A percentile compares a stretch with the other conserved stretches of the same genome.
These are phyloP conservation scores for Lactarius tabidus DNA, from an alignment of 768 basidiomycete species.

Conservation along the genomic window DNA sequence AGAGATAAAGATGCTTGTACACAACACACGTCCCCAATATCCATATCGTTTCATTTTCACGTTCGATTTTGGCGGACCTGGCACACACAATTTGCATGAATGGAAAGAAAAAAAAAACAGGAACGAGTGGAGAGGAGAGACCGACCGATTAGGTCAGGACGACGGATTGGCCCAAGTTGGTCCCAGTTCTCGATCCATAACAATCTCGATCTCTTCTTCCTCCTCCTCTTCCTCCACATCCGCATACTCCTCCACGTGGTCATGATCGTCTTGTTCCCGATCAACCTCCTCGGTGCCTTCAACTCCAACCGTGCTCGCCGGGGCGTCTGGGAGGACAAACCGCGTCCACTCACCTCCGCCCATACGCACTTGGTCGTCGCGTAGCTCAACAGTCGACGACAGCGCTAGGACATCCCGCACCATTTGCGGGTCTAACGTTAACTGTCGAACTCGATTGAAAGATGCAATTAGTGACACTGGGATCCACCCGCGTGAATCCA, in stretches of 20 bases:
- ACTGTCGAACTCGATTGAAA: conserved; percentile 74
- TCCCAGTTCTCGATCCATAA: conserved; percentile 47
- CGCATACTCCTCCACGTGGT: conserved; percentile 33
- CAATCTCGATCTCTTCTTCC: conserved; percentile 76
- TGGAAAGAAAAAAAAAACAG: neutral
- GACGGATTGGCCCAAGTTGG: conserved; percentile 21
- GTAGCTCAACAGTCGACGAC: conserved; percentile 71
- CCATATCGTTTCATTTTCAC: too few species aligned
- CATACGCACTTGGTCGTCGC: conserved; percentile 64
- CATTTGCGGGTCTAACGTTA: conserved; percentile 55
- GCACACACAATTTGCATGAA: neutral
- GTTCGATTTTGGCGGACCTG: neutral
- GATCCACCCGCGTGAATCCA: conserved; percentile 90
- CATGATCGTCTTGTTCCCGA: neutral
- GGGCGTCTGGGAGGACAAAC: conserved; percentile 61
- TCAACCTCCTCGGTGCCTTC: neutral
- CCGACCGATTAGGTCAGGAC: conserved; percentile 1
- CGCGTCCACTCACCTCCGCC: conserved; percentile 52
- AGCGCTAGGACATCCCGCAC: conserved; percentile 67
- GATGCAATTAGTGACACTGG: conserved; percentile 75
- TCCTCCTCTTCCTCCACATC: conserved; percentile 56
- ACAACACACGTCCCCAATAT: neutral
- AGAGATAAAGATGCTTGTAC: conserved; percentile 26
- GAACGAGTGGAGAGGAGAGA: neutral
- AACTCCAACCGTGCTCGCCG: conserved; percentile 42